phyloP scores from a whole-genome alignment of 2,329 filamentous ascomycete genomes.

The Xylariales sp. region DNA sequence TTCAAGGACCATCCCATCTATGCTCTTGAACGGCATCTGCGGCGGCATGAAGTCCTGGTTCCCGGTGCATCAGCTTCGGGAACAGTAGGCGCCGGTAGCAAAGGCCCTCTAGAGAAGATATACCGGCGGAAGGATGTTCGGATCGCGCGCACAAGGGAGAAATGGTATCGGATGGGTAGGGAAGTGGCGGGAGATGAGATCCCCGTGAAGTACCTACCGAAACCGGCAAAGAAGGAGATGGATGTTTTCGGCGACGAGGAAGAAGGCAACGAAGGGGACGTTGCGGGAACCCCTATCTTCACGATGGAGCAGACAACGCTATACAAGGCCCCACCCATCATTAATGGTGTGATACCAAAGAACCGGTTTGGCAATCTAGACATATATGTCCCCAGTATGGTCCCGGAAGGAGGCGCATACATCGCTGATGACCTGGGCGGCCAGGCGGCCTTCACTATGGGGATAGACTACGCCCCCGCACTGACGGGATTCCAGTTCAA shows the following conservation, averaged over 20 bases:
- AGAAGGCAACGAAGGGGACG: slow-evolving; percentile 35
- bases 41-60: slow-evolving; percentile 75
- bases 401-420: slow-evolving; percentile 76
- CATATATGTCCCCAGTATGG: slow-evolving; percentile 86
- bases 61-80: slow-evolving; percentile 68
- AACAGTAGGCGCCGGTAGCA: slow-evolving; percentile 66
- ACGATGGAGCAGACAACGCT: slow-evolving; percentile 62
- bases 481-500: slow-evolving; percentile 87
- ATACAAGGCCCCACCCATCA: slow-evolving; percentile 72
- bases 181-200: slow-evolving; percentile 75
- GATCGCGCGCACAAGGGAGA: slow-evolving; percentile 70
- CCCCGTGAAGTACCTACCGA: slow-evolving; percentile 69
- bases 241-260: slow-evolving; percentile 33
- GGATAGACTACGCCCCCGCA: slow-evolving; percentile 83
- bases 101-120: slow-evolving; percentile 65
- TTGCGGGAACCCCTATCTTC: slow-evolving; percentile 53
- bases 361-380: slow-evolving; percentile 95
- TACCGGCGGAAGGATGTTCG: slow-evolving; percentile 81
- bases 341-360: slow-evolving; percentile 72
- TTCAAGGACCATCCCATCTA: slow-evolving; percentile 83
- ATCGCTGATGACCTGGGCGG: slow-evolving; percentile 56
- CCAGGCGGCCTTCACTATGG: slow-evolving; percentile 68
- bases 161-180: slow-evolving; percentile 85
- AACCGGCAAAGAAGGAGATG: slow-evolving; percentile 32
- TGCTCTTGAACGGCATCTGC: slow-evolving; percentile 80